Conservation (phyloP, 306 rosid genomes). For the Malus domestica region ASM211411v1 NC_041800.1:31623233-31623732, state of each 20-base stretch:
- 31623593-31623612: constrained; percentile 15
- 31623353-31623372: constrained; percentile 91
- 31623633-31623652: constrained; percentile 81
- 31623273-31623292: constrained; percentile 17
- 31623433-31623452: constrained; percentile 89
- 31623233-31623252: constrained; percentile 14
- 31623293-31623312: background rate
- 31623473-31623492: constrained; percentile 96
- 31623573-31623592: constrained; percentile 5
- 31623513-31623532: constrained; percentile 94
- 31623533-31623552: constrained; percentile 24
- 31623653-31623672: constrained; percentile 92
- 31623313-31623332: background rate
- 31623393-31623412: constrained; percentile 89
- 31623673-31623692: constrained; percentile 85
- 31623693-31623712: constrained; percentile 98
- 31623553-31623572: constrained; percentile 13
- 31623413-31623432: constrained; percentile 95
- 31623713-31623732: constrained; percentile 98
- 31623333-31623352: constrained; percentile 1
- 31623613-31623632: constrained; percentile 99
- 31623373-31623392: constrained; percentile 93
- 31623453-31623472: constrained; percentile 84
- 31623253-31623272: constrained; percentile 15
- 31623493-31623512: constrained; percentile 96